Percentiles rank a stretch among this genome's conserved stretches.
Evolutionary conservation across 1,139 yeast species (phyloP).

Genomic region (Suhomyces atakaporum): DNA sequence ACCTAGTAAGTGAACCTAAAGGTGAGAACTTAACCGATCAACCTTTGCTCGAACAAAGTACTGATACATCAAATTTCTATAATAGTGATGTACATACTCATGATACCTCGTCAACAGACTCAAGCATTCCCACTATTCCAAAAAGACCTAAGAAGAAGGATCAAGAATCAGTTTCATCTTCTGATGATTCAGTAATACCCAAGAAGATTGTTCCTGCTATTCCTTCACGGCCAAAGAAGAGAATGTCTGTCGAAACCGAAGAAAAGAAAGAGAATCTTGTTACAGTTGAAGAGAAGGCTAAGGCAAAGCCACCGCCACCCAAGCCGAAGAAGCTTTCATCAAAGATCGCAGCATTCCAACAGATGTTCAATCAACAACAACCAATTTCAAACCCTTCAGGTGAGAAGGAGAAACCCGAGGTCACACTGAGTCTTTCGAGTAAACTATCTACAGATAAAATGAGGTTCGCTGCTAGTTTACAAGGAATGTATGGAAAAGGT

Average conservation of each 20-base stretch:
- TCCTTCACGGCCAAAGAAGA: conserved; percentile 9
- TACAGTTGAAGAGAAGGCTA: conserved; percentile 2
- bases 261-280: not conserved
- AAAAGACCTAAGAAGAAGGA: conserved; percentile 3
- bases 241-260: not conserved
- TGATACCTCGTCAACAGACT: not conserved
- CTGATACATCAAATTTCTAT: too few relatives aligned
- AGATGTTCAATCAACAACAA: conserved; percentile 50
- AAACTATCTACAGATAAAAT: conserved; percentile 38
- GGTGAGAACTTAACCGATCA: too few relatives aligned
- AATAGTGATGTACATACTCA: not conserved
- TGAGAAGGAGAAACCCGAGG: conserved; percentile 3
- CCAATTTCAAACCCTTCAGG: conserved; percentile 13
- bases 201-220: conserved; percentile 1
- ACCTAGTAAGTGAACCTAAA: too few relatives aligned
- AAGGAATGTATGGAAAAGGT: conserved; percentile 57
- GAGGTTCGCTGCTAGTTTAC: conserved; percentile 55
- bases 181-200: conserved; percentile 1
- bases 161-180: not conserved
- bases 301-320: conserved; percentile 57
- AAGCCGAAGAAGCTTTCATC: conserved; percentile 77
- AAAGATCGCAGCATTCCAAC: conserved; percentile 77
- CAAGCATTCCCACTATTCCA: conserved; percentile 1
- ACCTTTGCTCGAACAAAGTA: too few relatives aligned
- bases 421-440: conserved; percentile 10